These are phyloP conservation scores for Suillus plorans DNA, from an alignment of 768 basidiomycete species.

Conservation along the genomic window DNA sequence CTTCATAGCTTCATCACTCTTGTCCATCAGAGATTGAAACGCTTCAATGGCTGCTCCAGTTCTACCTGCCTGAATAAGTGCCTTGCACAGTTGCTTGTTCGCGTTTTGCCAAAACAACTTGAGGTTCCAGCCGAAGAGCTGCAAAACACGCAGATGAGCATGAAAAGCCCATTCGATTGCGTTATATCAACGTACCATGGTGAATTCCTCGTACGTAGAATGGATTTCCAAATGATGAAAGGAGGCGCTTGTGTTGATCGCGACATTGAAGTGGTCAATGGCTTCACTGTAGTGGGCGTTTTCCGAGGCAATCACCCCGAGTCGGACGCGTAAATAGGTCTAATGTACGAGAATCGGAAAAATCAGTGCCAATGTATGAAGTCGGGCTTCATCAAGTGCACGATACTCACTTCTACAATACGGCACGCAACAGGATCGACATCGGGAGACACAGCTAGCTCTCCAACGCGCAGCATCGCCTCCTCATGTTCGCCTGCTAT, in stretches of 20 bases:
- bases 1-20: not conserved
- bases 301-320: not conserved
- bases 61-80: not conserved
- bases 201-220: not conserved
- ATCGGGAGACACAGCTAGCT: not conserved
- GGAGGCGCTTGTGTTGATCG: not conserved
- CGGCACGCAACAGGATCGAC: not conserved
- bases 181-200: not conserved
- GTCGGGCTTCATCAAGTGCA: not conserved
- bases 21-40: not conserved
- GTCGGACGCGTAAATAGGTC: not conserved
- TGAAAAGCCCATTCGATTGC: not conserved
- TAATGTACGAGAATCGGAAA: not conserved
- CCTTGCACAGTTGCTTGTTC: not conserved
- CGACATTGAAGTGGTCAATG: not conserved
- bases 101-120: not conserved
- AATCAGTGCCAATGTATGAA: not conserved
- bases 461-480: not conserved
- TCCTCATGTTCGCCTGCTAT: not conserved
- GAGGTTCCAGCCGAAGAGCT: not conserved
- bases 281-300: not conserved
- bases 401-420: not conserved
- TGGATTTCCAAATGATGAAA: not conserved
- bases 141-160: not conserved
- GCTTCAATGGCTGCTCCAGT: not conserved